Evolutionary conservation across 768 basidiomycete genomes (phyloP).

Genomic region (Leccinum variicolor): DNA sequence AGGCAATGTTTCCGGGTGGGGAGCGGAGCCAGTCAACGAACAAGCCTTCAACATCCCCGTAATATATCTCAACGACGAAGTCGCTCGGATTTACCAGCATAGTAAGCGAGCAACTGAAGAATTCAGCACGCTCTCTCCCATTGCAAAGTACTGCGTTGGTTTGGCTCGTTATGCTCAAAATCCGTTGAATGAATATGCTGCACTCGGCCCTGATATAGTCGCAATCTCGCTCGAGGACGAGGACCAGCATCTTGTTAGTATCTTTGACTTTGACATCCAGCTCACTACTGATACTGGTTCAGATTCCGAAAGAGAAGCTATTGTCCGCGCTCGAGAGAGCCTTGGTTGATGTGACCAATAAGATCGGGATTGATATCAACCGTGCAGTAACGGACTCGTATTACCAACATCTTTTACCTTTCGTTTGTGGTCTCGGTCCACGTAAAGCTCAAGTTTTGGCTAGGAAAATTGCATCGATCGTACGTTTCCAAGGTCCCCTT

Average conservation of each 20-base stretch:
- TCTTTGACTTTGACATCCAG: background rate
- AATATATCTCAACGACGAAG: constrained; percentile 84
- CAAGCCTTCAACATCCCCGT: constrained; percentile 63
- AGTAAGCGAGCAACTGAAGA: constrained; percentile 83
- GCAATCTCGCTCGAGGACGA: constrained; percentile 84
- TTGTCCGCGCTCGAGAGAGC: constrained; percentile 77
- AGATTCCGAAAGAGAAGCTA: constrained; percentile 88
- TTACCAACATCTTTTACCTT: constrained; percentile 84
- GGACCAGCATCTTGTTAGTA: constrained; percentile 76
- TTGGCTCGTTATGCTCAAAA: constrained; percentile 91
- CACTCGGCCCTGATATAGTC: constrained; percentile 79
- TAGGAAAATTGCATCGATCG: constrained; percentile 74
- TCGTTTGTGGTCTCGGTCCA: constrained; percentile 91
- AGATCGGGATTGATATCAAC: constrained; percentile 95
- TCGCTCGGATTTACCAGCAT: constrained; percentile 92
- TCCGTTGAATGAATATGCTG: constrained; percentile 92
- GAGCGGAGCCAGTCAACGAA: constrained; percentile 34
- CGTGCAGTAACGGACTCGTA: constrained; percentile 85
- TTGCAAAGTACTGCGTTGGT: constrained; percentile 90
- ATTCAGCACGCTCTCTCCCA: constrained; percentile 70
- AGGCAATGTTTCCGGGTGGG: constrained; percentile 19
- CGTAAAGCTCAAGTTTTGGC: constrained; percentile 86
- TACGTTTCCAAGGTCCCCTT: constrained; percentile 34
- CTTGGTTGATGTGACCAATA: constrained; percentile 87
- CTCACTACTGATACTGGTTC: constrained; percentile 5